Conservation (phyloP, 805 yeast species). For the Hermanozyma aechmeae region DNA sequence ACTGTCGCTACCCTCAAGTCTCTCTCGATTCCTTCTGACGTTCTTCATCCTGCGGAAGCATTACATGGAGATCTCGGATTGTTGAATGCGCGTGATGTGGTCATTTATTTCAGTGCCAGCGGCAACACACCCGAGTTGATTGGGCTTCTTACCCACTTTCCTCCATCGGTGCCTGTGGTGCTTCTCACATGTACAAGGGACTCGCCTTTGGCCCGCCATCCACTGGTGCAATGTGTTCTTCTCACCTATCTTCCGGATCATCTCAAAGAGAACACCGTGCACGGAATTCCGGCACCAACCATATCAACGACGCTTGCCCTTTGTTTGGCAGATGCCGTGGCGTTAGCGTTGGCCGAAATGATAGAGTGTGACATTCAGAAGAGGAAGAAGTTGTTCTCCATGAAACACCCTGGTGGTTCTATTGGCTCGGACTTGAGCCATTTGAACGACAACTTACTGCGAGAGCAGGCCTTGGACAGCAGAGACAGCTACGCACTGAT, state of each 20-base stretch:
- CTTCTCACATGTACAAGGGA: constrained; percentile 53
- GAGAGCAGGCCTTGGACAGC: constrained; percentile 3
- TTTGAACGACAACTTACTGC: constrained; percentile 18
- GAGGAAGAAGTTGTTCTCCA: constrained; percentile 51
- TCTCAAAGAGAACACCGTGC: constrained; percentile 51
- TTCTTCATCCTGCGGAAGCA: constrained; percentile 80
- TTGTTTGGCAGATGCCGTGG: constrained; percentile 69
- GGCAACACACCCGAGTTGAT: constrained; percentile 78
- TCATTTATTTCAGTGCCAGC: constrained; percentile 66
- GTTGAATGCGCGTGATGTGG: constrained; percentile 42
- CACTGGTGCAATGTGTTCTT: constrained; percentile 43
- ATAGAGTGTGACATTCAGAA: constrained; percentile 45
- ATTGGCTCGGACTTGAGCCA: constrained; percentile 50
- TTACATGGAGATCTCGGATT: constrained; percentile 85
- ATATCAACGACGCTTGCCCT: constrained; percentile 71
- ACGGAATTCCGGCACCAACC: constrained; percentile 85
- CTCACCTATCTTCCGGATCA: constrained; percentile 53
- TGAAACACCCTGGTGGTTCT: constrained; percentile 86
- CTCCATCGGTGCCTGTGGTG: constrained; percentile 43
- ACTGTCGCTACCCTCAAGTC: constrained; percentile 78
- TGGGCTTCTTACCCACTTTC: constrained; percentile 48
- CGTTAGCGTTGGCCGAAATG: constrained; percentile 64
- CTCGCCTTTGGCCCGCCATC: constrained; percentile 45
- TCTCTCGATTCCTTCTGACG: constrained; percentile 56
- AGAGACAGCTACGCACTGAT: constrained; percentile 9